phyloP scores from a whole-genome alignment of 768 basidiomycete genomes.

The Kwoniella botswanensis region DNA sequence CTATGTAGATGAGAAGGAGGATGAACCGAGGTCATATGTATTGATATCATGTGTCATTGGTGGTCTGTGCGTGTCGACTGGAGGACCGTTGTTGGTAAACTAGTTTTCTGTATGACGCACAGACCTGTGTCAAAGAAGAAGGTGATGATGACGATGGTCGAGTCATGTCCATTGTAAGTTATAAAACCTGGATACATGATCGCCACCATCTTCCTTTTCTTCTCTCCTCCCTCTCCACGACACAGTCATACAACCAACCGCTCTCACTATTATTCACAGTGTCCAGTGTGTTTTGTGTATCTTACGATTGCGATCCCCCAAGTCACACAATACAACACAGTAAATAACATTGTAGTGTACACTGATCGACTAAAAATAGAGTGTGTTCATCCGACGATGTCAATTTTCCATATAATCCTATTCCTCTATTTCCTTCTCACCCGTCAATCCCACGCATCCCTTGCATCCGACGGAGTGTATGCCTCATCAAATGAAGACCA shows the following conservation, averaged over 20 bases:
- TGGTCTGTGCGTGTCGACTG: background rate
- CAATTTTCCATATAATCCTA: background rate
- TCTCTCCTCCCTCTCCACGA: background rate
- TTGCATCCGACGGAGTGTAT: background rate
- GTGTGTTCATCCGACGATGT: background rate
- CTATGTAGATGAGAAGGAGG: background rate
- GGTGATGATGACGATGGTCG: background rate
- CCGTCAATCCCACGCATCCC: background rate
- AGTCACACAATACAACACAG: too few species aligned
- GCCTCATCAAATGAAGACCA: background rate
- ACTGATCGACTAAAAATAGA: too few species aligned
- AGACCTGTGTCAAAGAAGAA: background rate
- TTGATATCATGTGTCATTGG: background rate
- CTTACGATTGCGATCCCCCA: too few species aligned
- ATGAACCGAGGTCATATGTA: background rate
- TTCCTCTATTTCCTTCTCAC: conserved; percentile 4
- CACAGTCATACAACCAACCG: background rate
- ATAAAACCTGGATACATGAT: background rate
- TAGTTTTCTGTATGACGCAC: too few species aligned
- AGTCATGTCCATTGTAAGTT: background rate
- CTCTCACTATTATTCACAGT: background rate
- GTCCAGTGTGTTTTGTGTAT: background rate
- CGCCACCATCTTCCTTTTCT: background rate
- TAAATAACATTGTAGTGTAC: too few species aligned
- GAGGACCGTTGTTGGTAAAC: too few species aligned